A percentile compares a stretch with the other conserved stretches of the same genome.
Evolutionary conservation across 169 alveolate species (phyloP).

Genomic region (Eimeria maxima): DNA sequence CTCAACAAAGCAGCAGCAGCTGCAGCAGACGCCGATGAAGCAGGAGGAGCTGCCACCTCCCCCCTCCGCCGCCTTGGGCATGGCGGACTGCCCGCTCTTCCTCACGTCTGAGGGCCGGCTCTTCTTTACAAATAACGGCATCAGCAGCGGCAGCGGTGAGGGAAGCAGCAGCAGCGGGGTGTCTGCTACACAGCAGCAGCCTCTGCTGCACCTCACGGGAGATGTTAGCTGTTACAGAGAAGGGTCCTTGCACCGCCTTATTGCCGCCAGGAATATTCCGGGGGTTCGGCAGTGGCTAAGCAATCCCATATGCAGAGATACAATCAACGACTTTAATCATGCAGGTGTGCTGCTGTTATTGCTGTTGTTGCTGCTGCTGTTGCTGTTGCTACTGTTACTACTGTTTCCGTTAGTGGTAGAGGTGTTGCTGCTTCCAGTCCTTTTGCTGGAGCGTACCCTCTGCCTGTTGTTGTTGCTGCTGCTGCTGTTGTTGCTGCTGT

Average conservation of each 20-base stretch:
- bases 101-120: background rate
- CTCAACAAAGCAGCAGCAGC: slow-evolving; percentile 37
- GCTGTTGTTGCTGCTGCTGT: slow-evolving; percentile 25
- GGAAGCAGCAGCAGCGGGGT: background rate
- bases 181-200: slow-evolving; percentile 59
- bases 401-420: background rate
- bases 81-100: slow-evolving; percentile 51
- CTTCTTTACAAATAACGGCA: slow-evolving; percentile 34
- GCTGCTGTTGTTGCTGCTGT: slow-evolving; percentile 16
- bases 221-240: slow-evolving; percentile 24
- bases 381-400: background rate
- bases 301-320: slow-evolving; percentile 73
- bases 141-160: background rate
- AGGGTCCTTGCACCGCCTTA: slow-evolving; percentile 68
- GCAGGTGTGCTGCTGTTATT: slow-evolving; percentile 71
- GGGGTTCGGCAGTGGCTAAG: slow-evolving; percentile 81
- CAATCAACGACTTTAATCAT: slow-evolving; percentile 75
- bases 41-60: background rate
- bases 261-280: slow-evolving; percentile 70
- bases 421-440: background rate
- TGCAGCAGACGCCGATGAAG: slow-evolving; percentile 8
- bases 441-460: background rate
- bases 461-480: background rate
- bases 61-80: background rate
- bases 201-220: slow-evolving; percentile 39